Conservation (phyloP, 257 asterid genomes). For the Mitragyna speciosa region DNA sequence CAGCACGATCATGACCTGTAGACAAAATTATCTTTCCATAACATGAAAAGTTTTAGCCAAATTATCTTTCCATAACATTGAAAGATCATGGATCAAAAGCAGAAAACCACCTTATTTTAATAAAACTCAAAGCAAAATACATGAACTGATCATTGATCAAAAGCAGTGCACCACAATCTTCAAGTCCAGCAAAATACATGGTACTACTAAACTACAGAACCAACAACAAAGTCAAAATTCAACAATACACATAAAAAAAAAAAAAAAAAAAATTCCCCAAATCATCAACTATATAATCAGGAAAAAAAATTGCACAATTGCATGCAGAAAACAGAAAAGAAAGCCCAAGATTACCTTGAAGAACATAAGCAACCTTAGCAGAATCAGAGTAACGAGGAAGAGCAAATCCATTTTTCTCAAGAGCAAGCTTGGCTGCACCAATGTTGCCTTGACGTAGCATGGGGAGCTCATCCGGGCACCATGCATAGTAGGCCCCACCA, state of each 20-base stretch:
- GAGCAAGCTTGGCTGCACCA: constrained; percentile 67
- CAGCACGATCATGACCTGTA: neutral
- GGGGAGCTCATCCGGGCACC: constrained; percentile 72
- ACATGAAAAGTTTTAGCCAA: too few species aligned
- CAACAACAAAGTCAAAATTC: too few species aligned
- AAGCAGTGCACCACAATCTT: neutral
- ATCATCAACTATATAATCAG: neutral
- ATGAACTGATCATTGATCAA: neutral
- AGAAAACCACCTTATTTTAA: neutral
- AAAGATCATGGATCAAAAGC: neutral
- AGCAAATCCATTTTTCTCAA: constrained; percentile 60
- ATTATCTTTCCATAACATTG: neutral
- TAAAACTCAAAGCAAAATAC: neutral
- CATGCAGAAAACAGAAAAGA: neutral
- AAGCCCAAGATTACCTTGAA: constrained; percentile 45
- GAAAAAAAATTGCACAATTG: neutral
- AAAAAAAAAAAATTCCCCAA: neutral
- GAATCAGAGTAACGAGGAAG: constrained; percentile 67
- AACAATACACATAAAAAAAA: neutral
- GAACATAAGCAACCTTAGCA: constrained; percentile 71
- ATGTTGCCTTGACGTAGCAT: constrained; percentile 64
- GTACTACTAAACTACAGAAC: neutral
- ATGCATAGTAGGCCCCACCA: constrained; percentile 69
- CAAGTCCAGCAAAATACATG: neutral
- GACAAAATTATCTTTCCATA: neutral